Base-by-base conservation (phyloP, 1,139 yeast genomes). In the Pichia sp. region DNA sequence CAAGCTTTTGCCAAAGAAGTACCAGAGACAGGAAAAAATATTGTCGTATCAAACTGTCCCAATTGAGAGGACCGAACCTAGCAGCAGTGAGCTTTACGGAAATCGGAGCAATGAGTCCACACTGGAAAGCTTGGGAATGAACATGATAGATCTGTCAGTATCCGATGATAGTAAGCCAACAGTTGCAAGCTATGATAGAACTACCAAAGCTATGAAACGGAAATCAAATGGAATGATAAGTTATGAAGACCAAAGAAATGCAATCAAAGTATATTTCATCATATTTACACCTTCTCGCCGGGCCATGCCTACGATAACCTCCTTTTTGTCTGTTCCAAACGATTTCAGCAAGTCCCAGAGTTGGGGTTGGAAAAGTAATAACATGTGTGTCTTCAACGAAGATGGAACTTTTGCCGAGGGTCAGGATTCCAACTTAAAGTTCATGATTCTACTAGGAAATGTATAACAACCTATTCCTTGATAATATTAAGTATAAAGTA, bases 331-430 rank as follows among this genome's bases (percentile, higher is more conserved):
- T 4, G 72, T 78, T 8, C 83, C 83, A 0, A 80, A 78, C 57
- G 67, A 70, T 53, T 79, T 79, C 62, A 77, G 75, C 52, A 72
- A 73, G 53, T 75, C 80, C 1, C 83, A 79, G 62, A 76, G 81
- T 52, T 79, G 84, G 84, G 83, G 83, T 1, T 78, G 79, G 82
- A 78, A 77, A 57, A 75, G 79, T 56, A 74, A 75, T 50, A 75
- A 78, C 44, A 71, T 78, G 74, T 77, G 80, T 54, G 68, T 74
- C 4, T 75, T 76, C 57, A 73, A 75, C 44, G 77, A 75, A 43
- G 77, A 75, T 59, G 77, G 78, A 3, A 67, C 72, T 3, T 65
- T 75, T 60, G 69, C 72, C 16, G 68, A 70, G 43, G 73, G 72
- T 40, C 76, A 74, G 54, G 75, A 72, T 52, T 69, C 72, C 19